Percentiles rank a stretch among this genome's conserved stretches.
phyloP scores from a whole-genome alignment of 371 early-diverging fungal species.

The Saksenaea vasiformis region DNA sequence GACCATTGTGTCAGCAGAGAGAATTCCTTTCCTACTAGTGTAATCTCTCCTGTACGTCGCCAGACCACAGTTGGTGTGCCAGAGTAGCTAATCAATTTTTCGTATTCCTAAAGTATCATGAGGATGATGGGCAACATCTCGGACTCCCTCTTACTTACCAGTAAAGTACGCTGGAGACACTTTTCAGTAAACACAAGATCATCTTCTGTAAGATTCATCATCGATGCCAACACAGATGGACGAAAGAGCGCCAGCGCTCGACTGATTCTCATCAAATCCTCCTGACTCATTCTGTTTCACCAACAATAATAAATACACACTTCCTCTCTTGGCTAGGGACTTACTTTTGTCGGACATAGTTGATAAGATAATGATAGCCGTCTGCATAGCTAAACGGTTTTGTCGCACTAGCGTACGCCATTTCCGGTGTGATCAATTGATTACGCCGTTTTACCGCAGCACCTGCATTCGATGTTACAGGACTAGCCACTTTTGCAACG shows the following conservation, averaged over 20 bases:
- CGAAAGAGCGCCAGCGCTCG: conserved; percentile 88
- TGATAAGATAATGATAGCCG: conserved; percentile 84
- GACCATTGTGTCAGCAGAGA: conserved; percentile 82
- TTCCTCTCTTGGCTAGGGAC: neutral
- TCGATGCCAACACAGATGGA: conserved; percentile 88
- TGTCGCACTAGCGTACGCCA: conserved; percentile 53
- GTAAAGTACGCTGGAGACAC: conserved; percentile 85
- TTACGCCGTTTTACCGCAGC: conserved; percentile 31
- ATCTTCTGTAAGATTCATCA: conserved; percentile 89
- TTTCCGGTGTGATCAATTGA: conserved; percentile 44
- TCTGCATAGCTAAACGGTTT: conserved; percentile 83
- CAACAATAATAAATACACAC: neutral
- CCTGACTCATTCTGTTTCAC: conserved; percentile 75
- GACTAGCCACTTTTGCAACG: conserved; percentile 45
- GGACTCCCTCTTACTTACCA: conserved; percentile 38
- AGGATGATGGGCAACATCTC: neutral
- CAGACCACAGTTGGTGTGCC: conserved; percentile 91
- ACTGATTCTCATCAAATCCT: conserved; percentile 86
- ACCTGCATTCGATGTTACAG: conserved; percentile 25
- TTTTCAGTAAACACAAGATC: conserved; percentile 94
- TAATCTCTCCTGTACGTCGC: conserved; percentile 88
- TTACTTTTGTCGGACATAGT: conserved; percentile 74
- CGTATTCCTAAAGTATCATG: conserved; percentile 67
- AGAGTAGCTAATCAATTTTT: conserved; percentile 79
- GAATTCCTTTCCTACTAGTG: conserved; percentile 86